phyloP scores from a whole-genome alignment of 805 yeast genomes.

The Hanseniaspora valbyensis region DNA sequence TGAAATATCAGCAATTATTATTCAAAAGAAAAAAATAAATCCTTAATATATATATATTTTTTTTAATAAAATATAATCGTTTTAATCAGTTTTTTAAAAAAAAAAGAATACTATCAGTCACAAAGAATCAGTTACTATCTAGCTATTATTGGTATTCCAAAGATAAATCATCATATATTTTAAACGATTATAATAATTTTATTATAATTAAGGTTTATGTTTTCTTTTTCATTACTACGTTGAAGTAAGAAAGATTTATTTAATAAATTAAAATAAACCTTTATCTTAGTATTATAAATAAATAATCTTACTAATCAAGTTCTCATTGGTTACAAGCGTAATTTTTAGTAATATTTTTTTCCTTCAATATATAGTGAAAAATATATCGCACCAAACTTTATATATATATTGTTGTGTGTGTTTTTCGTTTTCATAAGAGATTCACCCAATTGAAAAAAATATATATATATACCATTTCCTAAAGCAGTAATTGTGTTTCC shows the following conservation, averaged over 20 bases:
- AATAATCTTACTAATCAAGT: not conserved
- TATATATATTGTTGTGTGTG: too few species aligned
- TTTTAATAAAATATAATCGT: too few species aligned
- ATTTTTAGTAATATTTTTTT: too few species aligned
- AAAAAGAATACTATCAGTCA: slow-evolving; percentile 13
- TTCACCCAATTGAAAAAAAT: too few species aligned
- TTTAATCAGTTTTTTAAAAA: slow-evolving; percentile 1
- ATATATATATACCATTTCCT: too few species aligned
- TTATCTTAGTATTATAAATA: not conserved
- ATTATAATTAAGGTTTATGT: too few species aligned
- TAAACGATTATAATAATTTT: not conserved
- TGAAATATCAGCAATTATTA: not conserved
- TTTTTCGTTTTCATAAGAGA: too few species aligned
- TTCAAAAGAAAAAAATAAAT: not conserved
- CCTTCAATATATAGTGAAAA: too few species aligned
- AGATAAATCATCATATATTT: slow-evolving; percentile 11
- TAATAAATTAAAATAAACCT: not conserved
- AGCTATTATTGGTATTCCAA: slow-evolving; percentile 15
- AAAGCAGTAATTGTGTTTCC: not conserved
- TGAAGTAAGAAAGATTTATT: not conserved
- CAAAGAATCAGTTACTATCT: slow-evolving; percentile 13
- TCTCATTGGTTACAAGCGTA: not conserved
- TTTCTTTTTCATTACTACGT: too few species aligned
- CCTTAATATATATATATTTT: too few species aligned
- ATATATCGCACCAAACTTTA: too few species aligned